Percentiles rank a stretch among this genome's conserved stretches.
Evolutionary conservation across 2,329 filamentous ascomycete species (phyloP).

Genomic region (Alternaria hordeiaustralica): DNA sequence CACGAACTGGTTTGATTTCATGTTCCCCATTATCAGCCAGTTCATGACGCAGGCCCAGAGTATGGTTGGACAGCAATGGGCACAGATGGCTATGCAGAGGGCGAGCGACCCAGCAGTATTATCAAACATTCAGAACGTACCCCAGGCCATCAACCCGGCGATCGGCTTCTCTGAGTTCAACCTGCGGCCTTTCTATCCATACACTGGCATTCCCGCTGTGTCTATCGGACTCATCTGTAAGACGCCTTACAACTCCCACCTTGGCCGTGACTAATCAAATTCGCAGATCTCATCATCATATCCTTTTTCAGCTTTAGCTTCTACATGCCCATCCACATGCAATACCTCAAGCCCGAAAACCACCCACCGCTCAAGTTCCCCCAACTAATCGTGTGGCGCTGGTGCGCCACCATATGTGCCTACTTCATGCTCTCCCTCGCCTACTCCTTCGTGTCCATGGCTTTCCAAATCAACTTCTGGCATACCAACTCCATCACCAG

Average conservation of each 20-base stretch:
- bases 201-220: conserved; percentile 63
- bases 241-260: not conserved
- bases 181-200: conserved; percentile 65
- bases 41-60: conserved; percentile 57
- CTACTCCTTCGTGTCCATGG: conserved; percentile 68
- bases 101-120: conserved; percentile 49
- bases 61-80: conserved; percentile 58
- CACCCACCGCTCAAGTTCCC: conserved; percentile 65
- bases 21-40: conserved; percentile 58
- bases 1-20: conserved; percentile 60
- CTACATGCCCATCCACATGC: conserved; percentile 68
- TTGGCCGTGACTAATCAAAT: not conserved
- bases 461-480: conserved; percentile 67
- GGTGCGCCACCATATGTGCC: conserved; percentile 61
- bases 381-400: conserved; percentile 66
- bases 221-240: conserved; percentile 67
- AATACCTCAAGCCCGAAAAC: conserved; percentile 61
- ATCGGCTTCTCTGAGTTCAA: conserved; percentile 64
- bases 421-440: conserved; percentile 68
- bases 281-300: conserved; percentile 65
- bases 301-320: conserved; percentile 72
- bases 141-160: conserved; percentile 63
- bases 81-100: conserved; percentile 51
- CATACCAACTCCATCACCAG: conserved; percentile 52
- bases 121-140: conserved; percentile 54